These are phyloP conservation scores for Posidonia australis DNA, from an alignment of 106 monocot genomes.

Conservation along the genomic window DNA sequence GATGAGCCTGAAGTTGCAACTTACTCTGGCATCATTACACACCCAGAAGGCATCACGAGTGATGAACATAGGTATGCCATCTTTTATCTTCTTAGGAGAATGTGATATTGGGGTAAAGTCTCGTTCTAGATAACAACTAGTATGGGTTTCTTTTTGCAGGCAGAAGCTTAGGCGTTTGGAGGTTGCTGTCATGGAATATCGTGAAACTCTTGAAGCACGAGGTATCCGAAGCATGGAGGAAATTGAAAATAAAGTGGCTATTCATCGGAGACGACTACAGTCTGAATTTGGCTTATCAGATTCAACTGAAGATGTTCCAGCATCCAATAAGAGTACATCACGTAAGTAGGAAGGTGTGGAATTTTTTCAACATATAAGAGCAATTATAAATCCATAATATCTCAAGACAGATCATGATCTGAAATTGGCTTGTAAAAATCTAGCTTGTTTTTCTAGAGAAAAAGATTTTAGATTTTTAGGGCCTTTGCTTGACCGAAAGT, in stretches of 20 bases:
- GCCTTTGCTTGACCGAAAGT: neutral
- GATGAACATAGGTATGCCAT: constrained; percentile 81
- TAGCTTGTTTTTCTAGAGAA: neutral
- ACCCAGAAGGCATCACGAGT: constrained; percentile 44
- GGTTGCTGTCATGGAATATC: constrained; percentile 93
- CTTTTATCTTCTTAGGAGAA: constrained; percentile 28
- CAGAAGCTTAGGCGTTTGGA: constrained; percentile 90
- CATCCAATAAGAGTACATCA: constrained; percentile 22
- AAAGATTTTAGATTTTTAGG: too few species aligned
- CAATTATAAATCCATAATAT: constrained; percentile 29
- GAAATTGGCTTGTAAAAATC: constrained; percentile 53
- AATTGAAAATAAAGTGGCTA: constrained; percentile 74
- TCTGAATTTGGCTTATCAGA: constrained; percentile 71
- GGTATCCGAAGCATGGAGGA: constrained; percentile 60
- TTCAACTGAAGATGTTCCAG: constrained; percentile 33
- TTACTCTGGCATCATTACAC: constrained; percentile 22
- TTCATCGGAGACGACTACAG: constrained; percentile 54
- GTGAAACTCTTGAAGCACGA: constrained; percentile 81
- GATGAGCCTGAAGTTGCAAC: constrained; percentile 32
- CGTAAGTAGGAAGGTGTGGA: constrained; percentile 13
- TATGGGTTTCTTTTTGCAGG: constrained; percentile 25
- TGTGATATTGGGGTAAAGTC: neutral
- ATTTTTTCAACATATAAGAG: constrained; percentile 18
- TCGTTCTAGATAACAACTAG: neutral
- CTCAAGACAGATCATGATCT: constrained; percentile 4